Base-by-base conservation (phyloP, 768 basidiomycete species). In the Podaxis sp. region DNA sequence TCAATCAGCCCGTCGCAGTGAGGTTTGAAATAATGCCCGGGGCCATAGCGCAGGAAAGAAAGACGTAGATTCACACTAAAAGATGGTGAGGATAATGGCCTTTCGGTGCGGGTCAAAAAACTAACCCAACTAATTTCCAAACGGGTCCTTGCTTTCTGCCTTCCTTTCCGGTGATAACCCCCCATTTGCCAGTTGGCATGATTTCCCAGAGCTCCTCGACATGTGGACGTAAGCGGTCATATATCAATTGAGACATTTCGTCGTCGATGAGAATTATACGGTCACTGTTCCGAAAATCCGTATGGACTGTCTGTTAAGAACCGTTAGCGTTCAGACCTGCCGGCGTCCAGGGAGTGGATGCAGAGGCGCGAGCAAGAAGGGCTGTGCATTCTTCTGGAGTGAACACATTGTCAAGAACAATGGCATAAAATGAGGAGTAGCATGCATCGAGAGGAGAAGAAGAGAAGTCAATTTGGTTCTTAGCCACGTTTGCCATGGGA, bases 31-130 rank as follows among this genome's bases (percentile, higher is more conserved):
- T 76, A 79, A 60, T 81, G 74, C 1, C 78, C 78, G 0, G 78
- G 74, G 2, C 77, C 78, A 62, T 80, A 81, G 37, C 78, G 74
- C 20, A 81, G 67, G 64, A 81, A 80, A 48, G 77, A 78, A 22
- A 81, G 71, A 0, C 78, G 74, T 11, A 73, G 67, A 63, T 78
- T 76, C 11, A 80, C 63, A 2, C 77, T 80, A 55, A 24, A 15
- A 20, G 13, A 22, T 37, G 38, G 24, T 55, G 33, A 54, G 20
- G 10, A 22, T 37, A 6, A 12, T 44, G 41, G n/a, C 41, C 10
- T 20, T 44, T 20, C 33, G 33, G 8, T 33, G 12, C n/a, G 5
- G 13, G 15, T 44, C 41, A 44, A 12, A 30, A 7, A 44, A 68
- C 72, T 38, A 58, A 78, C 77, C 77, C 71, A 40, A 68, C 64